Evolutionary conservation across 306 rosid genomes (phyloP), one percentile per base, ranked within the genome.

Genomic region (Argentina anserina): DNA sequence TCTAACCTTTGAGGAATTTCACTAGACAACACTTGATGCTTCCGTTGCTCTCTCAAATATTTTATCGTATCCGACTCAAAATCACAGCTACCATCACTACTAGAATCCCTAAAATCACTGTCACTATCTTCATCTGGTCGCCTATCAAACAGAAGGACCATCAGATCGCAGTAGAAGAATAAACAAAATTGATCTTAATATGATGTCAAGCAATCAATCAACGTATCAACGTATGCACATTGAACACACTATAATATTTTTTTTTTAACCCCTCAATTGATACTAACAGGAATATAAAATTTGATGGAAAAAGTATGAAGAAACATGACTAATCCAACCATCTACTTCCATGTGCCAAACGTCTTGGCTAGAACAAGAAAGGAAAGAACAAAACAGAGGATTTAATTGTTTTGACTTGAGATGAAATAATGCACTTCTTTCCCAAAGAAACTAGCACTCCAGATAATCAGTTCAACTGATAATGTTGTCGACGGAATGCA

Each of bases 61-160:
- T 84, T 87, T 68, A 71, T 67, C 74, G 86, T 80, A 65, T 78
- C 86, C 40, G 86, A 80, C 72, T 93, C 97, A 75, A 80, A 79
- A 68, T 90, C 98, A 85, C 92, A 82, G 81, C 97, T 87, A 68
- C 88, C 90, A 60, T 93, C 98, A 79, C 98, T 93, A 75, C 96
- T 86, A 59, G 97, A 89, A 80, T 90, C 98, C 82, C 92, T 79
- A 70, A 82, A 90, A 68, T 93, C 98, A 49, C 92, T 85, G 72
- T 89, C 97, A 81, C 96, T 90, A 75, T 93, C 97, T 77, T 86
- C 97, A 15, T 89, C 92, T 10, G 80, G 86, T 73, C 80, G 92
- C 90, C 97, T 90, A 68, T 62, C 64, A 61, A 42, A 80, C 72
- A 82, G 39, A 13, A 67, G 59, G 70, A 55, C 58, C 55, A 82